Conservation (phyloP, 306 rosid genomes). For the Begonia fuchsioides region DNA sequence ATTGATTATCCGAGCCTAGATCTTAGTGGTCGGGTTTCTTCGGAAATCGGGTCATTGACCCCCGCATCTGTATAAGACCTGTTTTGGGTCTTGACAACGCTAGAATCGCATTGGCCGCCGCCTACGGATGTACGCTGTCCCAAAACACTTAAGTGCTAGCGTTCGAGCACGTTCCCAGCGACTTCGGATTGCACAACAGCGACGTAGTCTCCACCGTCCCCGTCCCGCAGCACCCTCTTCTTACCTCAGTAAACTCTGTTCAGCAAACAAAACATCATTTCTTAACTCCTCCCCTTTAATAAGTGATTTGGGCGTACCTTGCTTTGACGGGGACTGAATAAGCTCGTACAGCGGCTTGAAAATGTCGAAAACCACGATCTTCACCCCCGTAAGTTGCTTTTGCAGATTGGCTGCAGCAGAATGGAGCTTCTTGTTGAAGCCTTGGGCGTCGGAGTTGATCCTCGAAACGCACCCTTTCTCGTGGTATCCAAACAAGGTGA, state of each 20-base stretch:
- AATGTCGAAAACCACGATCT: too few relatives aligned
- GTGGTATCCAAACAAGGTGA: too few relatives aligned
- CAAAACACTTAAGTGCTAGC: constrained; percentile 85
- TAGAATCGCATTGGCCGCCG: constrained; percentile 71
- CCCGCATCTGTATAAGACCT: too few relatives aligned
- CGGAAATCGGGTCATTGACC: too few relatives aligned
- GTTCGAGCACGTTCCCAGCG: constrained; percentile 64
- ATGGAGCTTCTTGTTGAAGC: constrained; percentile 61
- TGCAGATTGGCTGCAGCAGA: too few relatives aligned
- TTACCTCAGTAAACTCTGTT: not conserved
- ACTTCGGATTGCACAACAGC: too few relatives aligned
- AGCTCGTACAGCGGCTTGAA: constrained; percentile 66
- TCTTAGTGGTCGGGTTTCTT: too few relatives aligned
- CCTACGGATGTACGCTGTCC: constrained; percentile 86
- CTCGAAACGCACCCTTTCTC: too few relatives aligned
- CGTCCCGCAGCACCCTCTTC: not conserved
- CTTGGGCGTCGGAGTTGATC: constrained; percentile 65
- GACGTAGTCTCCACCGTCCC: constrained; percentile 51
- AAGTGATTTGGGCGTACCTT: constrained; percentile 23
- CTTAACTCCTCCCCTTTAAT: not conserved
- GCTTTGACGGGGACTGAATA: constrained; percentile 54
- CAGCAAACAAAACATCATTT: not conserved
- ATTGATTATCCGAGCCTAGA: too few relatives aligned
- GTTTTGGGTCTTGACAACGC: too few relatives aligned
- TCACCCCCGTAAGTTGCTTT: too few relatives aligned